Base-by-base conservation (phyloP, 306 rosid genomes). In the Trichosanthes truncata region DNA sequence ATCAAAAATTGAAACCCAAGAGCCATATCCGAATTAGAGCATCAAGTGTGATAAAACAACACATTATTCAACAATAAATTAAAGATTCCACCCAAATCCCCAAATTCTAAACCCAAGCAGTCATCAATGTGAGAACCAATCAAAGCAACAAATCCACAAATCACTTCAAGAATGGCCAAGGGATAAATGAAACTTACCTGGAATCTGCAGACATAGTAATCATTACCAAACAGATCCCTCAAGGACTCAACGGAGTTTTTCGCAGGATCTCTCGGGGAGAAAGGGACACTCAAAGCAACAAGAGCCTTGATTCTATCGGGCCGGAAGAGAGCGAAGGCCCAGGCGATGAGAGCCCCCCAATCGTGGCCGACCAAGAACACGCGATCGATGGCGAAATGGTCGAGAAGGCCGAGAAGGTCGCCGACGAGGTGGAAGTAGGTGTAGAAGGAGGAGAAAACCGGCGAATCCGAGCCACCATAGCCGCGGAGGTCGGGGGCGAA, bases 311-410 rank as follows among this genome's bases (percentile, higher is more conserved):
- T 36, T 45, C 82, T 51, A n/a, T 79, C 82, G 17, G 82, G 78
- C 0, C 82, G 38, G 53, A 79, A 79, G 18, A 69, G 55, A 62
- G 55, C 38, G 15, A 79, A 66, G 38, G 36, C 38, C 82, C 82
- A 79, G 25, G 82, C 82, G 1, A 67, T 13, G 2, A 13, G 0
- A 25, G 82, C 82, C 23, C 82, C 82, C 78, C 77, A 79, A 65
- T 79, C 82, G 21, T 79, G 82, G 17, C 82, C 82, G 1, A 79
- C 82, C 66, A 79, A 68, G 82, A 79, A 79, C 26, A 79, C 55
- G 18, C 55, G 53, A 49, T 79, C 77, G 15, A 79, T 68, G 21
- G 10, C 26, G 52, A 79, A 52, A 7, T 67, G 82, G 15, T 79
- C 77, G 51, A 79, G 63, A 15, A 79, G 77, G 7, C 82, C 82